Percentiles rank a stretch among this genome's conserved stretches.
These are phyloP conservation scores for Cryptosporidium felis DNA, from an alignment of 169 alveolate genomes.

Conservation along the genomic window DNA sequence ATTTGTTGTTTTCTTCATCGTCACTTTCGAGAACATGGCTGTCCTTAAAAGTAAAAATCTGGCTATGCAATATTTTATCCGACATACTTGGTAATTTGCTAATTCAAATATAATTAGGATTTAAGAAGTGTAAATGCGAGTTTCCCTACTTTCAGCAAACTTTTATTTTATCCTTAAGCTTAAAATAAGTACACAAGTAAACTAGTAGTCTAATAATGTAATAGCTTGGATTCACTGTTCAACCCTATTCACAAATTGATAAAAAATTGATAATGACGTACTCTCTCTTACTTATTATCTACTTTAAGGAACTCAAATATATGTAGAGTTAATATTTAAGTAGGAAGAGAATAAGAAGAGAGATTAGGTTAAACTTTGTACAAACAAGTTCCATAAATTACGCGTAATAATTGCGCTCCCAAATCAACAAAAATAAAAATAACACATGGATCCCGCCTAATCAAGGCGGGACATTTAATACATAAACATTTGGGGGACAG, in stretches of 20 bases:
- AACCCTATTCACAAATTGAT: no score
- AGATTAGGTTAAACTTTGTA: no score
- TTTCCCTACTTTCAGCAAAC: neutral
- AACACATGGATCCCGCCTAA: conserved; percentile 28
- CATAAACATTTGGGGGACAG: conserved; percentile 36
- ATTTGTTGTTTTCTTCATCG: neutral
- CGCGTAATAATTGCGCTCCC: no score
- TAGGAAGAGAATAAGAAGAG: no score
- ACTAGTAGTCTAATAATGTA: no score
- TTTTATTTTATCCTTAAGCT: neutral
- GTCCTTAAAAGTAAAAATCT: conserved; percentile 23
- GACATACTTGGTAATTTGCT: neutral
- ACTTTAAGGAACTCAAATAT: no score
- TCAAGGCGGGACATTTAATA: conserved; percentile 55
- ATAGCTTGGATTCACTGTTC: no score
- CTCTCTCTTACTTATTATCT: no score
- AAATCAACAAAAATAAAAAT: neutral
- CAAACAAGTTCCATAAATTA: no score
- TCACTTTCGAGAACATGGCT: conserved; percentile 9
- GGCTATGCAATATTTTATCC: neutral
- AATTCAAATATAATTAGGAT: neutral
- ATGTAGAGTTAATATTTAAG: no score
- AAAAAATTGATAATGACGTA: no score
- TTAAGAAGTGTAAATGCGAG: neutral
- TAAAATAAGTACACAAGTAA: neutral